Evolutionary conservation across 768 basidiomycete species (phyloP).

Genomic region (Amanita pseudoporphyria): DNA sequence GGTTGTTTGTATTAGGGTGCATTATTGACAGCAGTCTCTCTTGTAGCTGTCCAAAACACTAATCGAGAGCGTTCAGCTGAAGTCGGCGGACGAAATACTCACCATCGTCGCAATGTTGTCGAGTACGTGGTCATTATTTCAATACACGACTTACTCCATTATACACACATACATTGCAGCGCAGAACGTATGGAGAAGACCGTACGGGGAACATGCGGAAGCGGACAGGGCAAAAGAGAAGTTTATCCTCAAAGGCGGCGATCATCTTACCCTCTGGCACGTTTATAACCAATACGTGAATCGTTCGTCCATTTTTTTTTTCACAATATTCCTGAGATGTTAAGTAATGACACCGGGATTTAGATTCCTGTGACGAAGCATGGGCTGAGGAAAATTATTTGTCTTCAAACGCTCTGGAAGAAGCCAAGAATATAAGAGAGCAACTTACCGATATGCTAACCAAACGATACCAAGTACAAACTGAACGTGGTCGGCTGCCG

Average conservation of each 20-base stretch:
- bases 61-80: slow-evolving; percentile 79
- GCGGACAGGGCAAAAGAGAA: slow-evolving; percentile 78
- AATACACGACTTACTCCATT: neutral
- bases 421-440: slow-evolving; percentile 80
- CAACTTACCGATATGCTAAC: slow-evolving; percentile 63
- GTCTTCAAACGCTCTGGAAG: slow-evolving; percentile 60
- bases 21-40: neutral
- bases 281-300: slow-evolving; percentile 78
- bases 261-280: slow-evolving; percentile 80
- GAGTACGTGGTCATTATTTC: slow-evolving; percentile 29
- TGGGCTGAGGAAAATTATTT: slow-evolving; percentile 84
- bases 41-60: slow-evolving; percentile 73
- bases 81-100: slow-evolving; percentile 79
- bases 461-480: slow-evolving; percentile 18
- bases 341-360: neutral
- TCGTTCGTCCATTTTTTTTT: slow-evolving; percentile 38
- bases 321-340: neutral
- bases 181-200: slow-evolving; percentile 78
- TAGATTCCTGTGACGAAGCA: slow-evolving; percentile 58
- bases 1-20: neutral
- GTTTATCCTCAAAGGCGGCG: slow-evolving; percentile 75
- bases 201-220: slow-evolving; percentile 65
- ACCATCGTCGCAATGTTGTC: slow-evolving; percentile 87
- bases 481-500: too few relatives aligned
- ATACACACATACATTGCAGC: slow-evolving; percentile 30